Conservation (phyloP, 2,329 filamentous ascomycete species). For the Penicillium sp. region DNA sequence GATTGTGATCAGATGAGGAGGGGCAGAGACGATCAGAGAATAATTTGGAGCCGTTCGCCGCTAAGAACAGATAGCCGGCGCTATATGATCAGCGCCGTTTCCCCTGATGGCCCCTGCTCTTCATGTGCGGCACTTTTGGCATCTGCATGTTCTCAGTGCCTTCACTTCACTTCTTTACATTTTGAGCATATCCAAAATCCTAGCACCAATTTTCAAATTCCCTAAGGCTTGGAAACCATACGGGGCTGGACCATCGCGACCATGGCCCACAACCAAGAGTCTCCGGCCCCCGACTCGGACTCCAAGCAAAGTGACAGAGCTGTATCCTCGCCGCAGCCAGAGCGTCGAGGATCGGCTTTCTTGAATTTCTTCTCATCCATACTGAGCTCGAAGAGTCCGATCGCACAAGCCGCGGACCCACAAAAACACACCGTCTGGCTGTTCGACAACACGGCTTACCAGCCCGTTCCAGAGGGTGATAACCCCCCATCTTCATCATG, state of each 20-base stretch:
- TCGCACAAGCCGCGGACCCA: constrained; percentile 63
- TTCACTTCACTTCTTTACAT: background rate
- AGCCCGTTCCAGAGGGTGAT: constrained; percentile 40
- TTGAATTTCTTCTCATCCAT: constrained; percentile 34
- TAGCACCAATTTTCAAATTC: background rate
- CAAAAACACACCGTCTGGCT: constrained; percentile 81
- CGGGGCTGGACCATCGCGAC: constrained; percentile 6
- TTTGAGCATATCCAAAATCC: background rate
- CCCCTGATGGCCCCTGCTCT: constrained; percentile 15
- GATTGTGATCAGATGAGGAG: constrained; percentile 18
- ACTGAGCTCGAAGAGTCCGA: constrained; percentile 56
- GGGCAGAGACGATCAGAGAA: background rate
- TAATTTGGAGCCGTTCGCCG: constrained; percentile 9
- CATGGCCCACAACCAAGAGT: constrained; percentile 20
- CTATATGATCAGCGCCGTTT: constrained; percentile 28
- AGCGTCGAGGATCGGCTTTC: constrained; percentile 21
- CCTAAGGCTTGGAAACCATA: background rate
- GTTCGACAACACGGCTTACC: constrained; percentile 85
- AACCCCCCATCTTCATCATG: constrained; percentile 53
- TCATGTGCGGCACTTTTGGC: background rate
- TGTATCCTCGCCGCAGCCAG: constrained; percentile 1
- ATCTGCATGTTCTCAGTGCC: background rate
- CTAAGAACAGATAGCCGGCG: constrained; percentile 23
- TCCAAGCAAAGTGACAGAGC: constrained; percentile 1
- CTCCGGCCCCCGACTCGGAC: constrained; percentile 10